Base-by-base conservation (phyloP, 2,329 filamentous ascomycete genomes). In the Plenodomus tracheiphilus region DNA sequence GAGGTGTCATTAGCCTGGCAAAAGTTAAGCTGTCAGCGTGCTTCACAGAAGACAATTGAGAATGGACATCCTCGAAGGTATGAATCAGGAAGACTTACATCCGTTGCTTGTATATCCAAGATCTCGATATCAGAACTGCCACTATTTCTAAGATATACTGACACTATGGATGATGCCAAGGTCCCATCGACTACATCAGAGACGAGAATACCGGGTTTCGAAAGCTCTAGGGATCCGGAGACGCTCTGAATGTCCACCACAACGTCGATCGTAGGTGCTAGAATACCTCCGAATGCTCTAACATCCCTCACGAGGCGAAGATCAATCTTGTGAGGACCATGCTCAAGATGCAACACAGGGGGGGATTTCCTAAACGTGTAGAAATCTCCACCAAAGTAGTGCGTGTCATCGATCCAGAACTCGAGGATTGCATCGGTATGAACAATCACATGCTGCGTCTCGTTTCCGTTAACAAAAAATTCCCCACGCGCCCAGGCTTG, bases 311-410 rank as follows among this genome's bases (percentile, higher is more conserved):
- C 69, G 4, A 84, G 68, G 21, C 81, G 77, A 10, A 84, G 35
- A 53, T 83, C 79, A 39, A 85, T 61, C 20, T 64, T 66, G 67
- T 84, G 81, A 13, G 53, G 53, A 17, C 82, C 82, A 17, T 79
- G 78, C 2, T 64, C 52, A 13, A 85, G 71, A 36, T 75, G 71
- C 13, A 84, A 54, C 2, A 82, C 74, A 18, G 77, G 58, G 4
- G 82, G 81, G 6, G 77, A 77, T 53, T 74, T 75, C 3, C 75
- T 69, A 59, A 77, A 83, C 10, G 70, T 70, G 64, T 81, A 85
- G 45, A 78, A 79, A 62, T 85, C 82, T 11, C 81, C 82, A 7
- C 82, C 82, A 59, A 83, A 84, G 59, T 79, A 78, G 20, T 76
- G 76, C 30, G 68, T 55, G 39, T 74, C 75, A 59, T 83, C 77